Conservation (phyloP, 2,329 filamentous ascomycete genomes). For the Fusarium papillatum region DNA sequence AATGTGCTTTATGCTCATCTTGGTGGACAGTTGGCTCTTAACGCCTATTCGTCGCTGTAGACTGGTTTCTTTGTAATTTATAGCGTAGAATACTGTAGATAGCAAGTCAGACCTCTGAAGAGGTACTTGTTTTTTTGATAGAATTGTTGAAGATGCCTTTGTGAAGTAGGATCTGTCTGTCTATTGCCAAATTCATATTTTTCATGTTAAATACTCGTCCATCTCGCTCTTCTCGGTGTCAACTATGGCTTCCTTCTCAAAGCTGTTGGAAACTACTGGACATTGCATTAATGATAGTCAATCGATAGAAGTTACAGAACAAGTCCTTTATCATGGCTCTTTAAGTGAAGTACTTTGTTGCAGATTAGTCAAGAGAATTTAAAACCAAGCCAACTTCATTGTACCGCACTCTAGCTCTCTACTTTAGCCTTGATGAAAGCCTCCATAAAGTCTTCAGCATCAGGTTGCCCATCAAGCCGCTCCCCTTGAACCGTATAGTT, state of each 20-base stretch:
- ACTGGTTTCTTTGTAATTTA: slow-evolving; percentile 7
- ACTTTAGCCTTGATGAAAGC: slow-evolving; percentile 34
- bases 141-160: neutral
- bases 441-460: slow-evolving; percentile 31
- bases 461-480: slow-evolving; percentile 26
- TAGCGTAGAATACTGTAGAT: slow-evolving; percentile 11
- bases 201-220: too few species aligned
- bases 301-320: too few species aligned
- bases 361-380: neutral
- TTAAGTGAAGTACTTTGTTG: too few species aligned
- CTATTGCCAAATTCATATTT: neutral
- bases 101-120: neutral
- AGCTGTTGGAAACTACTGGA: too few species aligned
- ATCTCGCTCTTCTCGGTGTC: too few species aligned
- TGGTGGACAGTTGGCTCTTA: slow-evolving; percentile 78
- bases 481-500: slow-evolving; percentile 25
- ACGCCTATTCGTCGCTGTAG: slow-evolving; percentile 69
- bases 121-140: neutral
- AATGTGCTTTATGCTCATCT: slow-evolving; percentile 81
- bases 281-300: too few species aligned
- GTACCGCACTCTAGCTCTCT: neutral
- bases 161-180: neutral
- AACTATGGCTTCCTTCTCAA: too few species aligned
- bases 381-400: neutral
- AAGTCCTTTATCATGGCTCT: too few species aligned